Conservation (phyloP, 306 rosid genomes). For the Psophocarpus tetragonolobus region DNA sequence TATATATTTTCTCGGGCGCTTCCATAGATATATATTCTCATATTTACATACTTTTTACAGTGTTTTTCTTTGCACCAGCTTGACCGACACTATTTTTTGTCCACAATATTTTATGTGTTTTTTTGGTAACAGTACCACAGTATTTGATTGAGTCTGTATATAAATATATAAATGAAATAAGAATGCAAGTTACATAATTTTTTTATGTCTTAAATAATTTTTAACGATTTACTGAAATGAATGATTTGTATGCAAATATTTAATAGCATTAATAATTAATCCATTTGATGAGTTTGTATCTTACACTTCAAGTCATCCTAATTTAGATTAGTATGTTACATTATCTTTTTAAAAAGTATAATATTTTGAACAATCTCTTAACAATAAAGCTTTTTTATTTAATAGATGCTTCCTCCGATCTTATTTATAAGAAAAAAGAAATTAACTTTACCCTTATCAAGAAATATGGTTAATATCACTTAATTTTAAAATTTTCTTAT, state of each 20-base stretch:
- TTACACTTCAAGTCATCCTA: too few relatives aligned
- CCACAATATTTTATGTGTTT: neutral
- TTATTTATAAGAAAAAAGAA: too few relatives aligned
- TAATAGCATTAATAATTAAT: too few relatives aligned
- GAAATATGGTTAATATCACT: too few relatives aligned
- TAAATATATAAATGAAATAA: neutral
- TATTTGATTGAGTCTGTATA: neutral
- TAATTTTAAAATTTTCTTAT: too few relatives aligned
- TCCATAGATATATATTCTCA: neutral
- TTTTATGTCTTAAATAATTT: neutral
- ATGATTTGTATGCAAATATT: neutral
- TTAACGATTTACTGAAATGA: neutral
- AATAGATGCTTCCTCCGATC: too few relatives aligned
- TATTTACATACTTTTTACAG: neutral
- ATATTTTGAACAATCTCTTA: too few relatives aligned
- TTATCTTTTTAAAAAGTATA: too few relatives aligned
- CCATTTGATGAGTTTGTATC: too few relatives aligned
- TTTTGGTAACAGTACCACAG: neutral
- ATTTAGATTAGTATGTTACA: too few relatives aligned
- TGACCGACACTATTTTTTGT: neutral
- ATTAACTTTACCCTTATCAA: too few relatives aligned
- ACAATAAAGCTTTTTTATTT: too few relatives aligned
- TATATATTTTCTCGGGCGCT: neutral
- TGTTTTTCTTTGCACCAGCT: neutral
- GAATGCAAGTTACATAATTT: neutral